Percentiles rank a stretch among this genome's conserved stretches.
Evolutionary conservation across 805 yeast species (phyloP).

Genomic region (Lachancea meyersii): DNA sequence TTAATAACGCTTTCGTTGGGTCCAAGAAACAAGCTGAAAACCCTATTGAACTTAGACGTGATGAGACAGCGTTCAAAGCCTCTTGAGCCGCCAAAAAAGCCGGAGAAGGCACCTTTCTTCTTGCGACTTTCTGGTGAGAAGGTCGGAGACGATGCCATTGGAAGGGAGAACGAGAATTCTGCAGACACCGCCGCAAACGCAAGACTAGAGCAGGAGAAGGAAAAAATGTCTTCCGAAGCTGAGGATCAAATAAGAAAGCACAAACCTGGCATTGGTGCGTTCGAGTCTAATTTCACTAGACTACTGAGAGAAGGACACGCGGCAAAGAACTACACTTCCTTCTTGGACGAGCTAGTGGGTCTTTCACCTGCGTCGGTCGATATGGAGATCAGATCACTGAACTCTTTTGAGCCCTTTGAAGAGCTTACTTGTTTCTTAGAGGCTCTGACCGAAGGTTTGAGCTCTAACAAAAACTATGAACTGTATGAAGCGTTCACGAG

Average conservation of each 20-base stretch:
- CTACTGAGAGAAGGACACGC: conserved; percentile 49
- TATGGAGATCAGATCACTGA: conserved; percentile 77
- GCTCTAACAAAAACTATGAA: conserved; percentile 58
- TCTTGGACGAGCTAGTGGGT: conserved; percentile 48
- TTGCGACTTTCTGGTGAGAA: conserved; percentile 56
- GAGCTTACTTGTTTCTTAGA: conserved; percentile 62
- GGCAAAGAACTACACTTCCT: conserved; percentile 38
- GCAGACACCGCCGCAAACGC: background rate
- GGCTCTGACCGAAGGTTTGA: conserved; percentile 60
- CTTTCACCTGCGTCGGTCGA: conserved; percentile 77
- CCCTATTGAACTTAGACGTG: conserved; percentile 72
- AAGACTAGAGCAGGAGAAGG: conserved; percentile 12
- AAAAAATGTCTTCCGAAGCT: conserved; percentile 17
- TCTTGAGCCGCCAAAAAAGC: conserved; percentile 76
- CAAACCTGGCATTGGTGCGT: conserved; percentile 36
- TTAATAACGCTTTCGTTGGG: conserved; percentile 70
- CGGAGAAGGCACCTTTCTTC: conserved; percentile 79
- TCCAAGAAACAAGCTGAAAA: conserved; percentile 72
- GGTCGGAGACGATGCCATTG: conserved; percentile 64
- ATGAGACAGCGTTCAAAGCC: conserved; percentile 88
- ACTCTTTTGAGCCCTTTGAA: conserved; percentile 54
- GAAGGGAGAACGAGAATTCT: conserved; percentile 29
- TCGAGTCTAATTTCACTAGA: conserved; percentile 70
- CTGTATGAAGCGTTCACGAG: conserved; percentile 74
- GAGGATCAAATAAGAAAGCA: conserved; percentile 27